Percentiles rank a stretch among this genome's conserved stretches.
Evolutionary conservation across 164 flowering plant species (phyloP).

Genomic region (Stephania yunnanensis): DNA sequence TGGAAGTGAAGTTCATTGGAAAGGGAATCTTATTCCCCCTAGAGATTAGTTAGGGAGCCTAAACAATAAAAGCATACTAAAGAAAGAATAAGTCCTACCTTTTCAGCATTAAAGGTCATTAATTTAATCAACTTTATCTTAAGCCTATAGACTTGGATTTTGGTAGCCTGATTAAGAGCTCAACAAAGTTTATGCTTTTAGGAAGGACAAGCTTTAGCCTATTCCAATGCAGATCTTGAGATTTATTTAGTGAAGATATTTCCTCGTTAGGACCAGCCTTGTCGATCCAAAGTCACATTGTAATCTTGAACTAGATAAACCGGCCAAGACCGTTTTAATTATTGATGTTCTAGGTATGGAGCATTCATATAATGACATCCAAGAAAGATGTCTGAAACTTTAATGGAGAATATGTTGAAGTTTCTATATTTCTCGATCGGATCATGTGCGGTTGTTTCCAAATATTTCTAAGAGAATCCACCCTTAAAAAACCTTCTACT

Average conservation of each 20-base stretch:
- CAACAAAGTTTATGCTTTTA: no score
- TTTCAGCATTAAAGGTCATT: not conserved
- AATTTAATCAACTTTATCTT: not conserved
- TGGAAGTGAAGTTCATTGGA: not conserved
- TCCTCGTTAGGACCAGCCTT: not conserved
- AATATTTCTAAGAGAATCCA: no score
- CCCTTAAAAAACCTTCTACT: no score
- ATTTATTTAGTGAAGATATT: not conserved
- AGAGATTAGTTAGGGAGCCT: conserved; percentile 1
- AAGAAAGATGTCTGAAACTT: no score
- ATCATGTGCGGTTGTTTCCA: no score
- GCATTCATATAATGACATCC: no score
- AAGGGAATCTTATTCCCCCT: conserved; percentile 10
- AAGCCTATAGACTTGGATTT: not conserved
- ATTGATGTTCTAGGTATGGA: not conserved
- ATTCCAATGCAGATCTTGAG: not conserved
- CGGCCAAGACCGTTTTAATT: not conserved
- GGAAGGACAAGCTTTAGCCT: not conserved
- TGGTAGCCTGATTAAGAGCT: no score
- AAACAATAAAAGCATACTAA: not conserved
- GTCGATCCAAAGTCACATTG: not conserved
- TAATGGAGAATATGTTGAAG: no score
- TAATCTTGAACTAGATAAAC: not conserved
- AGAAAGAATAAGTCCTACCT: not conserved
- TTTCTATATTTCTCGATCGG: no score